phyloP scores from a whole-genome alignment of 176 grass and related monocot genomes.

The Calamus simplicifolius region DNA sequence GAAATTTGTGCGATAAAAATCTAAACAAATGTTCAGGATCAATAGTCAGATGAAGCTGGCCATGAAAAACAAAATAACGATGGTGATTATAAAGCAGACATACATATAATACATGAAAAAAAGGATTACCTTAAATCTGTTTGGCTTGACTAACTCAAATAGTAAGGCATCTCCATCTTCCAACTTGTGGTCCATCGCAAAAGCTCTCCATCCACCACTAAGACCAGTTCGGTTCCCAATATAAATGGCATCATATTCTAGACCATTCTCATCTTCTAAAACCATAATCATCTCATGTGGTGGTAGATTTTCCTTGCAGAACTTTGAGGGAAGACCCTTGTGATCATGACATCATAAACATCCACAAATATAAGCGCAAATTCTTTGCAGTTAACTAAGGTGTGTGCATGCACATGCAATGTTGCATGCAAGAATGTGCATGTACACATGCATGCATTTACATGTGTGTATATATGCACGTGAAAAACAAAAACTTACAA shows the following conservation, averaged over 20 bases:
- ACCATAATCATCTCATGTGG: constrained; percentile 66
- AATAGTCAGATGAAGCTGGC: constrained; percentile 1
- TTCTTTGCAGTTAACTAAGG: no score
- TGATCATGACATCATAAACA: not conserved
- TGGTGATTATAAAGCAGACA: constrained; percentile 1
- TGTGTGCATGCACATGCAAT: no score
- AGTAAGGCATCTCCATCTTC: constrained; percentile 90
- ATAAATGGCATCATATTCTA: constrained; percentile 67
- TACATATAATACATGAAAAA: constrained; percentile 2
- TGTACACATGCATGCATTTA: not conserved
- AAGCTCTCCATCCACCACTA: constrained; percentile 94
- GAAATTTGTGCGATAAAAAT: not conserved
- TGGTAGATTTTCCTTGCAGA: constrained; percentile 81
- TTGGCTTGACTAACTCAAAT: constrained; percentile 62
- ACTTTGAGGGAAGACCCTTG: constrained; percentile 66
- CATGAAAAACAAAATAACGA: not conserved
- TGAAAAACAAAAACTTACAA: constrained; percentile 57
- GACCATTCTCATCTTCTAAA: constrained; percentile 76
- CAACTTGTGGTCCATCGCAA: constrained; percentile 71
- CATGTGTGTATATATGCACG: not conserved
- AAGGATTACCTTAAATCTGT: constrained; percentile 70
- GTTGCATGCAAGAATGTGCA: no score
- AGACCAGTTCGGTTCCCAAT: constrained; percentile 75
- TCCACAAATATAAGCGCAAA: no score
- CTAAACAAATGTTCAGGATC: not conserved